Base-by-base conservation (phyloP, 208 protist species). In the Acanthamoeba royreba region DNA sequence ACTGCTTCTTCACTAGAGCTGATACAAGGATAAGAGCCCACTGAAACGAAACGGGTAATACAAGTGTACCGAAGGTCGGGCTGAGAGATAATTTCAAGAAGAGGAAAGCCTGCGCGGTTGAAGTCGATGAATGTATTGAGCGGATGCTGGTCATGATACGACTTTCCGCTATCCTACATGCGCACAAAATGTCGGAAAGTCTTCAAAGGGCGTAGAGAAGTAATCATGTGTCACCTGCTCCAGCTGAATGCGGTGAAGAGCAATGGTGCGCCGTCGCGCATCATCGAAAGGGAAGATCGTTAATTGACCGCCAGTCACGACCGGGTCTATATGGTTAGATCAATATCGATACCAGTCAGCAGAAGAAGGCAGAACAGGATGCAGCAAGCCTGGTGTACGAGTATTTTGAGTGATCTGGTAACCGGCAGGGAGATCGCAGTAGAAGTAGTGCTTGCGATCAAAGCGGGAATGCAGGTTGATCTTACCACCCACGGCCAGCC, bases 371-470 rank as follows among this genome's bases (percentile, higher is more conserved):
- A 22, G 38, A 55, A 33, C 15, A 89, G 4, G 40, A 7, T 35
- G 25, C n/a, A n/a, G n/a, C n/a, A n/a, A n/a, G n/a, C n/a, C n/a
- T n/a, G n/a, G 58, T 72, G 43, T 81, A 93, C 94, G n/a, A 49
- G 45, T 74, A 19, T 96, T 88, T 92, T 97, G 96, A 19, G 96
- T 97, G 63, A 97, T 97, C 81, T 97, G 96, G 93, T 97, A 97
- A 35, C 96, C 96, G 63, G 69, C 74, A 8, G 96, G 96, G 43
- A 97, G 40, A 93, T 97, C 96, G 63, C 79, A 79, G 95, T 97
- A 97, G 49, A 97, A 97, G 38, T 97, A 97, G 94, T 97, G 96
- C 61, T 97, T 97, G 47, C 96, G 94, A 88, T 97, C 96, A 42
- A 97, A 97, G 53, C 38, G 46, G 35, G 96, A 97, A 22, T 45